A percentile compares a stretch with the other conserved stretches of the same genome.
Evolutionary conservation across 2,329 filamentous ascomycete species (phyloP).

Genomic region (Colletotrichum sp.): DNA sequence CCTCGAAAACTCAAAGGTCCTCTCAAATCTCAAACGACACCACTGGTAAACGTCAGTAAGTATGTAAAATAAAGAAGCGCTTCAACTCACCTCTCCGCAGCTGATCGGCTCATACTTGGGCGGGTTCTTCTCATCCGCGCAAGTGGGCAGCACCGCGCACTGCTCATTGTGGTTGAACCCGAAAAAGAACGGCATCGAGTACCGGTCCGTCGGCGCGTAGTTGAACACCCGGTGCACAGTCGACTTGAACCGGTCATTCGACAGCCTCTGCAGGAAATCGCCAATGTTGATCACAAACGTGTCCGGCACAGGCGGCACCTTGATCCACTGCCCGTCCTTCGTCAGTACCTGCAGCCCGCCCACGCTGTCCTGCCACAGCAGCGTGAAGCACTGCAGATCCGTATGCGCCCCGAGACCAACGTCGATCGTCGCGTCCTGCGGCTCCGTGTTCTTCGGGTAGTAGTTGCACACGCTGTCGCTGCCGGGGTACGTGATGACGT

Average conservation of each 20-base stretch:
- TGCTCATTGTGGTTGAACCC: slow-evolving; percentile 58
- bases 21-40: slow-evolving; percentile 12
- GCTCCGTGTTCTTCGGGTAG: slow-evolving; percentile 43
- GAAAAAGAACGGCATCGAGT: slow-evolving; percentile 64
- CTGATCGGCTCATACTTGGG: slow-evolving; percentile 56
- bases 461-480: slow-evolving; percentile 43
- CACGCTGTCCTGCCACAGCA: slow-evolving; percentile 51
- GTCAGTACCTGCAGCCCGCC: slow-evolving; percentile 49
- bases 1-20: slow-evolving; percentile 6
- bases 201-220: slow-evolving; percentile 42
- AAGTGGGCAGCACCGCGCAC: slow-evolving; percentile 52
- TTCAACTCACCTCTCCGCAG: slow-evolving; percentile 43
- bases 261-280: slow-evolving; percentile 27
- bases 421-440: slow-evolving; percentile 30
- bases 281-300: slow-evolving; percentile 31
- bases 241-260: slow-evolving; percentile 27
- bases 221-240: slow-evolving; percentile 58
- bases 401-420: slow-evolving; percentile 52
- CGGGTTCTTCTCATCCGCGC: slow-evolving; percentile 48
- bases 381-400: slow-evolving; percentile 51
- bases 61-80: too few relatives aligned
- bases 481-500: slow-evolving; percentile 22
- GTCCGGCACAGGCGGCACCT: slow-evolving; percentile 25
- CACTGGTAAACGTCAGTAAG: neutral
- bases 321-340: slow-evolving; percentile 41